phyloP scores from a whole-genome alignment of 306 rosid species.

The Oemleria cerasiformis region DNA sequence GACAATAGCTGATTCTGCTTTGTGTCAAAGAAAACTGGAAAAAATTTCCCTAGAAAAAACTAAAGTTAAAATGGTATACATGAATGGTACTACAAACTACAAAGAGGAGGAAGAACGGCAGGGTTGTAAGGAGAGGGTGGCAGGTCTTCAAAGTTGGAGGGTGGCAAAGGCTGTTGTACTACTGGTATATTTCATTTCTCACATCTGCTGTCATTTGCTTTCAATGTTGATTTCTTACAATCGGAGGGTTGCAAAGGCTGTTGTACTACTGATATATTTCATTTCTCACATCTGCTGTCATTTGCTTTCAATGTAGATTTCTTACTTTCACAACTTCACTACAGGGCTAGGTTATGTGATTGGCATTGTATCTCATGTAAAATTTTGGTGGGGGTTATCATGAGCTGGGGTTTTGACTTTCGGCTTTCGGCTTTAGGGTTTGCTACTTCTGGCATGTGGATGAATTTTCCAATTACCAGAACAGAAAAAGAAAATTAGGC shows the following conservation, averaged over 20 bases:
- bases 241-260: slow-evolving; percentile 1
- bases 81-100: not conserved
- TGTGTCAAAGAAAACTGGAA: not conserved
- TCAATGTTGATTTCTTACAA: not conserved
- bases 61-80: not conserved
- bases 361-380: not conserved
- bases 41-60: not conserved
- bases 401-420: not conserved
- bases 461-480: not conserved
- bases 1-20: slow-evolving; percentile 36
- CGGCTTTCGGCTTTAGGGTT: not conserved
- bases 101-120: not conserved
- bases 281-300: not conserved
- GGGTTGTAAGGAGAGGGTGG: not conserved
- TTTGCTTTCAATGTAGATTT: not conserved
- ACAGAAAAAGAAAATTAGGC: not conserved
- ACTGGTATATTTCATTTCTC: not conserved
- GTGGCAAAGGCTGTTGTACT: not conserved
- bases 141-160: not conserved
- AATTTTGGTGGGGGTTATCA: not conserved
- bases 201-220: not conserved
- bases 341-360: no score
- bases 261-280: not conserved
- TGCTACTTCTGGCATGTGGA: not conserved
- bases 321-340: not conserved